These are phyloP conservation scores for Psidium guajava DNA, from an alignment of 345 rosid species.

Conservation along the genomic window DNA sequence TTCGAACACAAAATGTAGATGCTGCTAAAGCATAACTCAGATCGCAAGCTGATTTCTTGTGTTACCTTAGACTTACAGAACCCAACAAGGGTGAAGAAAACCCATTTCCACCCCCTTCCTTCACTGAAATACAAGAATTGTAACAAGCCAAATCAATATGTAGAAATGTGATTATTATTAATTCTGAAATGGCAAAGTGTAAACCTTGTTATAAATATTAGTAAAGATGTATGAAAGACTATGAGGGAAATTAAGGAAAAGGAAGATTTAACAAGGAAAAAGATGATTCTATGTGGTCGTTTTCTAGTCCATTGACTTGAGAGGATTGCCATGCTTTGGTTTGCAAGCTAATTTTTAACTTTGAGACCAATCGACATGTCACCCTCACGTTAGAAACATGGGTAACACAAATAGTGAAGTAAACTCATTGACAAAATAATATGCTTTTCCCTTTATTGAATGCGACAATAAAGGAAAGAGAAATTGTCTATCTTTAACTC, in stretches of 20 bases:
- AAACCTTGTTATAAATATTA: neutral
- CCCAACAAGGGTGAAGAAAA: conserved; percentile 58
- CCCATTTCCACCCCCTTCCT: conserved; percentile 93
- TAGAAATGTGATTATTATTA: neutral
- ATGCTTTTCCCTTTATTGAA: neutral
- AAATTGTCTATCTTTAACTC: neutral
- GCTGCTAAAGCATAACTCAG: neutral
- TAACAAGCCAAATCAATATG: neutral
- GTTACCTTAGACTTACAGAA: conserved; percentile 48
- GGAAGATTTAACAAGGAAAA: neutral
- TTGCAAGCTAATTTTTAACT: neutral
- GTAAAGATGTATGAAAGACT: neutral
- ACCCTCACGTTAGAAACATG: neutral
- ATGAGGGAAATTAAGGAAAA: neutral
- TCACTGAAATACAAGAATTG: conserved; percentile 39
- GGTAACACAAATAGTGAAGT: neutral
- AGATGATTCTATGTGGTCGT: neutral
- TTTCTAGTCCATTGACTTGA: neutral
- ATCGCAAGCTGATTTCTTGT: neutral
- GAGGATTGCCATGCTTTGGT: neutral
- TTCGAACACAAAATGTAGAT: neutral
- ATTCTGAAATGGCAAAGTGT: neutral
- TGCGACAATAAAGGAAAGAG: neutral
- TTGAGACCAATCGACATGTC: neutral
- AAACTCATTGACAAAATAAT: neutral